These are phyloP conservation scores for Sordariomycetes sp. DNA, from an alignment of 2,329 filamentous ascomycete species.

Conservation along the genomic window DNA sequence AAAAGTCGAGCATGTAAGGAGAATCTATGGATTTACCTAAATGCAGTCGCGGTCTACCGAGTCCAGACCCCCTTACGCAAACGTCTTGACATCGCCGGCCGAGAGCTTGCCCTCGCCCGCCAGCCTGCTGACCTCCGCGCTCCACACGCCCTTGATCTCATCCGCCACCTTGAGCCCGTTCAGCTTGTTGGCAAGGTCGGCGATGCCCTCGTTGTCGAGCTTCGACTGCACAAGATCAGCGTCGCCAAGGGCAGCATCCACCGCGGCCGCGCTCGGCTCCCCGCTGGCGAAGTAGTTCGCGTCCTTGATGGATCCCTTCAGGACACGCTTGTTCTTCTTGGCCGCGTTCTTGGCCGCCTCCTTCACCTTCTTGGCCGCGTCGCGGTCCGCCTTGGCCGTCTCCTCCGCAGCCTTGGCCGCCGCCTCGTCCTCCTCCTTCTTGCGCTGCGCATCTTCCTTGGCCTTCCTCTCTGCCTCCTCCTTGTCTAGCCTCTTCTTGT, in stretches of 20 bases:
- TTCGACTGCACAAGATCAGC: slow-evolving; percentile 81
- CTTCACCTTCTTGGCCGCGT: slow-evolving; percentile 88
- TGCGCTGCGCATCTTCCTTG: slow-evolving; percentile 72
- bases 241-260: slow-evolving; percentile 75
- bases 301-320: slow-evolving; percentile 90
- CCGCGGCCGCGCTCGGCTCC: slow-evolving; percentile 62
- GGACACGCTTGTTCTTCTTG: slow-evolving; percentile 99
- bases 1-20: background rate
- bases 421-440: slow-evolving; percentile 75
- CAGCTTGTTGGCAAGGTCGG: slow-evolving; percentile 70
- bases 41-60: background rate
- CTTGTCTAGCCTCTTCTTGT: slow-evolving; percentile 84
- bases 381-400: slow-evolving; percentile 72
- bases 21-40: background rate
- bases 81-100: slow-evolving; percentile 65
- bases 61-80: slow-evolving; percentile 25
- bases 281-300: slow-evolving; percentile 86
- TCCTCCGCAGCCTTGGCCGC: slow-evolving; percentile 77
- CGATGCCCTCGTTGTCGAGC: slow-evolving; percentile 86
- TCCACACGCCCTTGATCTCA: slow-evolving; percentile 80
- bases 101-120: slow-evolving; percentile 77
- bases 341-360: slow-evolving; percentile 97
- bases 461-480: slow-evolving; percentile 86
- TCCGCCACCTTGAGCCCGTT: slow-evolving; percentile 66
- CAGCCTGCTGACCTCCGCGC: slow-evolving; percentile 66